Evolutionary conservation across 208 protist genomes (phyloP).

Genomic region (Polymyxa betae): DNA sequence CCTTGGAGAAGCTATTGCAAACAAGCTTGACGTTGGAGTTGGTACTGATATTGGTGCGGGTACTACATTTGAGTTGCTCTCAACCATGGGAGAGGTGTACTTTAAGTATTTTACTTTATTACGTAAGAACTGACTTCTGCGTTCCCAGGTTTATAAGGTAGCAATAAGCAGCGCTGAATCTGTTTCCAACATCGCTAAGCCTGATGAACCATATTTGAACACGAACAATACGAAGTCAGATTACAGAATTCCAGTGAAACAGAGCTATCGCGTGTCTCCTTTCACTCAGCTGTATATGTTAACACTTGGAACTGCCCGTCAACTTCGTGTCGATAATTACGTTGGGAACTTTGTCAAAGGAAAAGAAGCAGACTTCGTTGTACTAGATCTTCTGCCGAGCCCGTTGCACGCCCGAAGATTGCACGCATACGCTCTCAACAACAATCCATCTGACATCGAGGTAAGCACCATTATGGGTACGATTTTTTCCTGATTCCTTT

Average conservation of each 20-base stretch:
- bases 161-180: neutral
- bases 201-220: neutral
- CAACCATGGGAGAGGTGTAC: slow-evolving; percentile 15
- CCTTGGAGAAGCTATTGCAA: slow-evolving; percentile 24
- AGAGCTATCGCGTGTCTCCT: neutral
- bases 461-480: neutral
- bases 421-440: neutral
- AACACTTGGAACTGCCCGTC: neutral
- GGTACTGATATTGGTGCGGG: slow-evolving; percentile 41
- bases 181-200: neutral
- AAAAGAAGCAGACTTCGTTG: slow-evolving; percentile 44
- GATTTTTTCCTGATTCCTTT: neutral
- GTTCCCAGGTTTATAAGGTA: neutral
- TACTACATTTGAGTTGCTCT: slow-evolving; percentile 25
- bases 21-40: slow-evolving; percentile 2
- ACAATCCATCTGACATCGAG: neutral
- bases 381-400: neutral
- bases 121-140: neutral
- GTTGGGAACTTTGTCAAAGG: slow-evolving; percentile 17
- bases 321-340: slow-evolving; percentile 8
- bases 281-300: slow-evolving; percentile 6
- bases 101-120: neutral
- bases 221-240: neutral
- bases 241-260: neutral
- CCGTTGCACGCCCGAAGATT: neutral